phyloP scores from a whole-genome alignment of 2,329 filamentous ascomycete species.

The Nigrospora sphaerica region DNA sequence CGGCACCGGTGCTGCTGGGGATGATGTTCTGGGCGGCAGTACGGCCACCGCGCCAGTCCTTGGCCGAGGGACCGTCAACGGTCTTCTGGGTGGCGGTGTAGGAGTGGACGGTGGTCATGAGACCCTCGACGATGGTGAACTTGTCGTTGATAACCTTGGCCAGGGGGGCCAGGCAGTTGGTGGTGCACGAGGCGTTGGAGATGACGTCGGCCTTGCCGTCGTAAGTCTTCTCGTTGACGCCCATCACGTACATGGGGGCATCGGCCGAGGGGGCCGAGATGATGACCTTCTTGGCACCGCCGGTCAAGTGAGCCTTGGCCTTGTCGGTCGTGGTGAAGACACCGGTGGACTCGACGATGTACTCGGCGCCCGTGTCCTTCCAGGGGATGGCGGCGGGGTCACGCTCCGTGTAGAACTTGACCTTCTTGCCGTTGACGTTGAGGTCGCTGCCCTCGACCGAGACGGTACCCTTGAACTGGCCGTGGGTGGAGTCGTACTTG shows the following conservation, averaged over 20 bases:
- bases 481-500: constrained; percentile 98
- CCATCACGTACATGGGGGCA: constrained; percentile 99
- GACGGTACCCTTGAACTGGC: constrained; percentile 89
- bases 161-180: constrained; percentile 98
- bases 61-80: constrained; percentile 92
- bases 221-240: constrained; percentile 95
- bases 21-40: constrained; percentile 99
- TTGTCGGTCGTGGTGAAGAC: constrained; percentile 99
- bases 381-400: constrained; percentile 89
- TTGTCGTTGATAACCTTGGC: constrained; percentile 99
- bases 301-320: constrained; percentile 88
- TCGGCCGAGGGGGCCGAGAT: constrained; percentile 90
- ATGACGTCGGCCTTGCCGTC: constrained; percentile 85
- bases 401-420: constrained; percentile 91
- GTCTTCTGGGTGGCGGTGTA: constrained; percentile 99
- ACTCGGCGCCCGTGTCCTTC: constrained; percentile 78
- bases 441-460: constrained; percentile 64
- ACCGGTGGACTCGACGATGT: constrained; percentile 96
- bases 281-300: constrained; percentile 96
- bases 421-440: constrained; percentile 85
- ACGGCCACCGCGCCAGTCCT: constrained; percentile 99
- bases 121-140: constrained; percentile 93
- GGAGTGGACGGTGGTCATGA: constrained; percentile 99
- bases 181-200: constrained; percentile 99
- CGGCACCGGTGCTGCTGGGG: constrained; percentile 96